Conservation (phyloP, 805 yeast species). For the Metschnikowia similis region DNA sequence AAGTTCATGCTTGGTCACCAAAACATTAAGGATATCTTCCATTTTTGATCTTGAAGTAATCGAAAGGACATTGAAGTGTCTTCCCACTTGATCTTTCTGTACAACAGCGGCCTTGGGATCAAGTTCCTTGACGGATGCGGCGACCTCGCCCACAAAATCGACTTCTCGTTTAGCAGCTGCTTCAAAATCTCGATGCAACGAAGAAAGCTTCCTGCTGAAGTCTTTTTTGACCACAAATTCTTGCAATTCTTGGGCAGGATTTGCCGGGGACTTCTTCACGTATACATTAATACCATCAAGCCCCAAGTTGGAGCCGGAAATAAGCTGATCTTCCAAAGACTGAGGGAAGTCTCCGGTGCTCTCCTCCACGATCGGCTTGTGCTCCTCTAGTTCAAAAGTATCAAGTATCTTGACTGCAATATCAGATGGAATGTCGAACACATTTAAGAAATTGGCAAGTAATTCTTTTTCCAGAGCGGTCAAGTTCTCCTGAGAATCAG, state of each 20-base stretch:
- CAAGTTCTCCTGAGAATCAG: slow-evolving; percentile 19
- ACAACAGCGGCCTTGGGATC: slow-evolving; percentile 30
- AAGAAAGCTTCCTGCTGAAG: slow-evolving; percentile 25
- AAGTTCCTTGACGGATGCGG: slow-evolving; percentile 16
- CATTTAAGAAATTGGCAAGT: slow-evolving; percentile 20
- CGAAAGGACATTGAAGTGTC: slow-evolving; percentile 42
- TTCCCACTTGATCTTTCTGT: slow-evolving; percentile 27
- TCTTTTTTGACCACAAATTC: slow-evolving; percentile 33
- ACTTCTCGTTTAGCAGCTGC: slow-evolving; percentile 24
- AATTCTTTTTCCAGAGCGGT: slow-evolving; percentile 17
- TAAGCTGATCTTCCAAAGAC: slow-evolving; percentile 2
- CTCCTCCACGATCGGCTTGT: not conserved
- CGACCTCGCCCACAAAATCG: slow-evolving; percentile 18
- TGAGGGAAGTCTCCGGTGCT: not conserved
- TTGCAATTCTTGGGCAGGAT: not conserved
- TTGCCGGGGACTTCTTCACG: not conserved
- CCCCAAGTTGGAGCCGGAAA: not conserved
- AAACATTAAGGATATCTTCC: slow-evolving; percentile 12
- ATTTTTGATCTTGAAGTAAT: slow-evolving; percentile 39
- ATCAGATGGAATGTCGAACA: slow-evolving; percentile 35
- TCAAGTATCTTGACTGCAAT: slow-evolving; percentile 40
- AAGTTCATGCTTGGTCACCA: slow-evolving; percentile 1
- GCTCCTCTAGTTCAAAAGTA: slow-evolving; percentile 6
- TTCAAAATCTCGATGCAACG: slow-evolving; percentile 32
- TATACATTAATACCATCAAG: not conserved